Conservation (phyloP, 768 basidiomycete species). For the Kwoniella europaea region DNA sequence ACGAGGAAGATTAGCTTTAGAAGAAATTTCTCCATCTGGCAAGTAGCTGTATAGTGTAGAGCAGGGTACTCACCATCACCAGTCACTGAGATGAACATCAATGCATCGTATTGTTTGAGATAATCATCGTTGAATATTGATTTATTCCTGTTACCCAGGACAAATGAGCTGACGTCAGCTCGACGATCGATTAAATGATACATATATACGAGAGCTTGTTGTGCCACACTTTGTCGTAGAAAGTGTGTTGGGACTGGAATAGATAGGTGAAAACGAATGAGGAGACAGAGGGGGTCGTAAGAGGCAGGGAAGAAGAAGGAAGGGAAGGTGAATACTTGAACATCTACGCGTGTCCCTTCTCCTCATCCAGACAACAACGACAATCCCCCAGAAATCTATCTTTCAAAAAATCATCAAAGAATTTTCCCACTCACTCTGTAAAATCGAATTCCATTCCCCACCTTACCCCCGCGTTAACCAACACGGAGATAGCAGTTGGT, state of each 20-base stretch:
- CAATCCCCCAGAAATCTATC: too few relatives aligned
- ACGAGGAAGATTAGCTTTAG: neutral
- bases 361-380: too few relatives aligned
- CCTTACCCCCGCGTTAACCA: slow-evolving; percentile 49
- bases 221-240: neutral
- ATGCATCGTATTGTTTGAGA: slow-evolving; percentile 67
- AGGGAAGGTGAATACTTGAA: too few relatives aligned
- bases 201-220: neutral
- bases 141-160: slow-evolving; percentile 58
- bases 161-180: neutral
- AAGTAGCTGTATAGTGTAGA: too few relatives aligned
- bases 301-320: too few relatives aligned
- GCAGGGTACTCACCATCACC: slow-evolving; percentile 64
- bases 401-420: neutral
- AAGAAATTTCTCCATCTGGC: too few relatives aligned
- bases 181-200: too few relatives aligned
- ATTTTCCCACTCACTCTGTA: slow-evolving; percentile 61
- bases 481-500: slow-evolving; percentile 68
- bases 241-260: neutral
- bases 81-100: slow-evolving; percentile 72
- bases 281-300: too few relatives aligned
- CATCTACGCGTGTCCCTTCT: too few relatives aligned
- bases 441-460: slow-evolving; percentile 64
- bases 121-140: slow-evolving; percentile 65
- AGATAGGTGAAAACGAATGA: too few relatives aligned